A percentile compares a stretch with the other conserved stretches of the same genome.
Conservation (phyloP, 371 early-diverging fungal species). For the Mortierella sp. region DNA sequence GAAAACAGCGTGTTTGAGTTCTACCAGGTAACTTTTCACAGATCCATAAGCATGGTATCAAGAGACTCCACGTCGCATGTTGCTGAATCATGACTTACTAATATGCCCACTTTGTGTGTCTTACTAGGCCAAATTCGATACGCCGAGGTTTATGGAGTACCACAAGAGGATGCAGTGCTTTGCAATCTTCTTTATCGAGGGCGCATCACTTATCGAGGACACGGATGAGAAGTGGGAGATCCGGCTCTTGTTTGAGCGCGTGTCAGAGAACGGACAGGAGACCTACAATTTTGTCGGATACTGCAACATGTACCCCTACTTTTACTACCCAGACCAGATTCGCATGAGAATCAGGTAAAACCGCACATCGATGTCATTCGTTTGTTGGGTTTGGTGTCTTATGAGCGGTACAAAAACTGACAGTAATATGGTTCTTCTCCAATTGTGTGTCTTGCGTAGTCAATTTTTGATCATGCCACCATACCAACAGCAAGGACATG, state of each 20-base stretch:
- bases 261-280: constrained; percentile 36
- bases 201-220: constrained; percentile 89
- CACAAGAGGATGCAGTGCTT: constrained; percentile 85
- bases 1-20: constrained; percentile 75
- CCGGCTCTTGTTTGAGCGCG: constrained; percentile 67
- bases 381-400: too few relatives aligned
- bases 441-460: constrained; percentile 58
- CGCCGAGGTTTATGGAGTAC: constrained; percentile 77
- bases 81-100: too few relatives aligned
- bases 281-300: constrained; percentile 87
- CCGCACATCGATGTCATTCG: too few relatives aligned
- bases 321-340: constrained; percentile 81
- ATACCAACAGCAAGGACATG: constrained; percentile 88
- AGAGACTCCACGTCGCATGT: too few relatives aligned
- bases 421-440: background rate
- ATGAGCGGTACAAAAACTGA: background rate
- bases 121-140: constrained; percentile 67
- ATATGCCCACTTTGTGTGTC: background rate
- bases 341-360: constrained; percentile 85
- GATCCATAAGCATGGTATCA: too few relatives aligned
- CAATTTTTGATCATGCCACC: constrained; percentile 94
- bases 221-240: constrained; percentile 89
- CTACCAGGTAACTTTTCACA: constrained; percentile 71
- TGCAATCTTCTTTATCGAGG: constrained; percentile 90
- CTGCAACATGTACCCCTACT: constrained; percentile 86